phyloP scores from a whole-genome alignment of 805 yeast species.

The Hanseniaspora valbyensis region DNA sequence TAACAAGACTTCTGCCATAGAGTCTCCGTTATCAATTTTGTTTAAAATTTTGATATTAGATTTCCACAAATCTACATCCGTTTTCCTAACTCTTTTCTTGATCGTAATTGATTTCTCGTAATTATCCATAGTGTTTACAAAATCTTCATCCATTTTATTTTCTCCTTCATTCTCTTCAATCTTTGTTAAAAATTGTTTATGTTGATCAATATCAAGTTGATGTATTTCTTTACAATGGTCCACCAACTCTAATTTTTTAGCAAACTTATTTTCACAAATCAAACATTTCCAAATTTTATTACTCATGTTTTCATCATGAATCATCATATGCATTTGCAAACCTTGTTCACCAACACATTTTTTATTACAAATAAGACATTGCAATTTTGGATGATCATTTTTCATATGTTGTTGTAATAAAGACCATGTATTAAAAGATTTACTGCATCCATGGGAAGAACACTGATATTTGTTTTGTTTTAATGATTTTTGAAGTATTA shows the following conservation, averaged over 20 bases:
- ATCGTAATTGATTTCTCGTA: background rate
- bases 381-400: slow-evolving; percentile 58
- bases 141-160: background rate
- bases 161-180: background rate
- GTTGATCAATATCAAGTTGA: slow-evolving; percentile 22
- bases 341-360: slow-evolving; percentile 65
- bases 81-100: slow-evolving; percentile 11
- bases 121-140: too few species aligned
- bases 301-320: slow-evolving; percentile 47
- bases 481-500: slow-evolving; percentile 7
- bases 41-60: slow-evolving; percentile 25
- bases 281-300: slow-evolving; percentile 60
- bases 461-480: slow-evolving; percentile 39
- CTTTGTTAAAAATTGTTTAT: background rate
- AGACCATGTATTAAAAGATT: slow-evolving; percentile 58
- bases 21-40: slow-evolving; percentile 22
- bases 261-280: slow-evolving; percentile 39
- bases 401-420: slow-evolving; percentile 61
- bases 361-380: slow-evolving; percentile 55
- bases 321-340: slow-evolving; percentile 57
- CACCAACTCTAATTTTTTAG: slow-evolving; percentile 45
- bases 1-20: slow-evolving; percentile 26
- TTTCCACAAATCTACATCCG: slow-evolving; percentile 19
- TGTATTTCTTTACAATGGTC: slow-evolving; percentile 47
- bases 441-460: slow-evolving; percentile 49